These are phyloP conservation scores for Venturia aucupariae DNA, from an alignment of 2,329 filamentous ascomycete species.

Conservation along the genomic window DNA sequence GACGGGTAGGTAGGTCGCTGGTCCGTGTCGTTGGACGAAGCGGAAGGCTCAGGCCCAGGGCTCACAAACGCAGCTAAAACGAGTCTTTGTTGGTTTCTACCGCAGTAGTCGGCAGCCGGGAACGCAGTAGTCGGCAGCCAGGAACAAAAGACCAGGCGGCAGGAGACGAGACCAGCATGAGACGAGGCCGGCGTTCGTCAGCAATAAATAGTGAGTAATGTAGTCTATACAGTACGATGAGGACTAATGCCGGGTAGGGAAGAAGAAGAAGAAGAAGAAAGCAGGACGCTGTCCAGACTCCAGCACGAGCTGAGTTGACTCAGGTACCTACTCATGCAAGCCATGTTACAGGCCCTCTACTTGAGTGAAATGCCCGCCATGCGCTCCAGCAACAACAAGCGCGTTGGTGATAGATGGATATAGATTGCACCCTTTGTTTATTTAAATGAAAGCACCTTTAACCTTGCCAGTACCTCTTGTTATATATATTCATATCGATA, in stretches of 20 bases:
- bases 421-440: not conserved
- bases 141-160: not conserved
- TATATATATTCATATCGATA: no score
- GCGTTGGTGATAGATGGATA: not conserved
- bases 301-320: not conserved
- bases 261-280: not conserved
- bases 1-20: not conserved
- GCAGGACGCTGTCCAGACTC: not conserved
- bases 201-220: no score
- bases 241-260: no score
- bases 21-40: not conserved
- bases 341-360: not conserved
- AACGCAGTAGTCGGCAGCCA: not conserved
- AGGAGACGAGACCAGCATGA: no score
- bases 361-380: not conserved
- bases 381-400: conserved; percentile 2
- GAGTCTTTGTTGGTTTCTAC: not conserved
- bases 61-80: not conserved
- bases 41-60: no score
- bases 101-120: not conserved
- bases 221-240: no score
- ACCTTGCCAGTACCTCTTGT: no score
- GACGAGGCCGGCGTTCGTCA: not conserved
- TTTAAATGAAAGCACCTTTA: not conserved
- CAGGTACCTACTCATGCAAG: conserved; percentile 9